Conservation (phyloP, 495 filamentous ascomycete genomes). For the Letharia lupina region DNA sequence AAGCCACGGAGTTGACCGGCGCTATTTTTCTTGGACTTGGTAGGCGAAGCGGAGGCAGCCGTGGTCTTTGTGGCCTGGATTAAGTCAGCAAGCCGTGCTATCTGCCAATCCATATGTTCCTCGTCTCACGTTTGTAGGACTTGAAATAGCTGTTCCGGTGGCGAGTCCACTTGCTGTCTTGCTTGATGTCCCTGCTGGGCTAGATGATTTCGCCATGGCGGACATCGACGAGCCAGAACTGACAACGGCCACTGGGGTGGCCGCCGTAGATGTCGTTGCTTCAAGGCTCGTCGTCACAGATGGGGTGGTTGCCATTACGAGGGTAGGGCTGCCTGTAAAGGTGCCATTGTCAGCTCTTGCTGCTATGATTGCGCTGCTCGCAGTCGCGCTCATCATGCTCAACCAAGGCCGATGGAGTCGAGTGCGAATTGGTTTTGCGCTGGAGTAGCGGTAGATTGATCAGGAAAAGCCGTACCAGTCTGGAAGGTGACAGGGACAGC, state of each 20-base stretch:
- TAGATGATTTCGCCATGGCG: not conserved
- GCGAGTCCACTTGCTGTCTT: not conserved
- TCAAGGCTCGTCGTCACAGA: not conserved
- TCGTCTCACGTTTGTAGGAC: not conserved
- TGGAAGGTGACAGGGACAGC: not conserved
- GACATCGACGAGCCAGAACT: not conserved
- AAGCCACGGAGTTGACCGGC: not conserved
- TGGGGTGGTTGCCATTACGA: not conserved
- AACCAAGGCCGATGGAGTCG: not conserved
- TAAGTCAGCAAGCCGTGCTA: not conserved
- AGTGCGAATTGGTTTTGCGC: not conserved
- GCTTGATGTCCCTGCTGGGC: not conserved
- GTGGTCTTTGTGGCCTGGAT: not conserved
- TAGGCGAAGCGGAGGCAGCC: not conserved
- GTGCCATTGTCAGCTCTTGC: not conserved
- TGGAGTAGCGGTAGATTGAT: not conserved
- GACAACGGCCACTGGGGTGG: not conserved
- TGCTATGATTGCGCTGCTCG: not conserved
- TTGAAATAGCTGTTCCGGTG: not conserved
- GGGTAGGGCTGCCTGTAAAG: not conserved
- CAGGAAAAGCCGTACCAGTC: not conserved
- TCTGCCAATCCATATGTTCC: not conserved
- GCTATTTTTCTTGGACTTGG: not conserved
- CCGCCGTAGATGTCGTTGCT: not conserved
- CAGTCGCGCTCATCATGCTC: not conserved